Conservation (phyloP, 192 early-diverging fungal species). For the Coemansia sp. region DNA sequence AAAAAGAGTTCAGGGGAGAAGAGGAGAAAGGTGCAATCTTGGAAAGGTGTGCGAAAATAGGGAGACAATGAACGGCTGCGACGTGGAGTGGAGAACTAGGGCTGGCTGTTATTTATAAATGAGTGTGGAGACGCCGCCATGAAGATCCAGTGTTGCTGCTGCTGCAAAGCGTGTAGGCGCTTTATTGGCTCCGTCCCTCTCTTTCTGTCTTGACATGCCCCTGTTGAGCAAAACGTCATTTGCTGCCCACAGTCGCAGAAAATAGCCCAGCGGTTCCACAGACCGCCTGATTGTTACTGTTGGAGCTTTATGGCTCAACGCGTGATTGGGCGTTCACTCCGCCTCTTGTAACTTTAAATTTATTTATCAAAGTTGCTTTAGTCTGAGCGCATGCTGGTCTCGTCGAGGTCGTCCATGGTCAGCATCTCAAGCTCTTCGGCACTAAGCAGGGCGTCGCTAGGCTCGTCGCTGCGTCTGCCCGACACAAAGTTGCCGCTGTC, state of each 20-base stretch:
- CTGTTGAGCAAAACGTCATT: slow-evolving; percentile 7
- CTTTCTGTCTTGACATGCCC: background rate
- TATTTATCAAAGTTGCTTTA: background rate
- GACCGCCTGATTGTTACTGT: background rate
- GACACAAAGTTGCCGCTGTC: background rate
- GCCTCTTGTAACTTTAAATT: background rate
- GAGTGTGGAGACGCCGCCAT: slow-evolving; percentile 2
- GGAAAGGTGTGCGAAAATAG: slow-evolving; percentile 2
- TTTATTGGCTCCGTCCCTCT: slow-evolving; percentile 8
- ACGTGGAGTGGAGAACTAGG: background rate
- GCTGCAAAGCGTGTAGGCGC: background rate
- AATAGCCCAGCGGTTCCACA: slow-evolving; percentile 12
- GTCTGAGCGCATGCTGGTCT: background rate
- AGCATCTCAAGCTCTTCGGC: slow-evolving; percentile 38
- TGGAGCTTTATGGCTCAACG: background rate
- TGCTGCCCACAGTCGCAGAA: slow-evolving; percentile 6
- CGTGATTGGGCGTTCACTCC: background rate
- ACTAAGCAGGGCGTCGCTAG: slow-evolving; percentile 2
- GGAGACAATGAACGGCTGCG: background rate
- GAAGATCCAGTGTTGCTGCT: slow-evolving; percentile 6
- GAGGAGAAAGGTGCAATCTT: background rate
- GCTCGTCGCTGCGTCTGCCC: background rate
- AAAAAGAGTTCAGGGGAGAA: background rate
- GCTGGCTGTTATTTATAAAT: slow-evolving; percentile 8
- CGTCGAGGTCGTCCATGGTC: slow-evolving; percentile 21